Percentiles rank a stretch among this genome's conserved stretches.
phyloP scores from a whole-genome alignment of 352 stramenopile species.

The Globisporangium abappressorium region DNA sequence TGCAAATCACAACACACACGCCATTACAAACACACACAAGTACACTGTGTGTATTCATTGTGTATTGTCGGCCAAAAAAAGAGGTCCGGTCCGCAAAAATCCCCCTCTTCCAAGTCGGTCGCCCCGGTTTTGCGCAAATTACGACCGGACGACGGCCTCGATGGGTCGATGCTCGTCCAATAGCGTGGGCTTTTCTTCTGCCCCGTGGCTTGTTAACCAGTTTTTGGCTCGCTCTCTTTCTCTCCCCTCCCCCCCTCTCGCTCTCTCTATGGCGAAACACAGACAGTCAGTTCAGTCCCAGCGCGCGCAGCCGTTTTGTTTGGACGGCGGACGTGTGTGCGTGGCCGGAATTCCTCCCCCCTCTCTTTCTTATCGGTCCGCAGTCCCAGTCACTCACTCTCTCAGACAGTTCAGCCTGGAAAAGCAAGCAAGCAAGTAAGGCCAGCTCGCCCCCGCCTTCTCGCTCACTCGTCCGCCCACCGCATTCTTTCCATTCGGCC shows the following conservation, averaged over 20 bases:
- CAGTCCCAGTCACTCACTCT: conserved; percentile 8
- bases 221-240: background rate
- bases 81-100: conserved; percentile 1
- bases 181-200: background rate
- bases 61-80: background rate
- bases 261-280: conserved; percentile 9
- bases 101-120: background rate
- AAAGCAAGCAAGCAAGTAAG: background rate
- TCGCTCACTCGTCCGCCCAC: background rate
- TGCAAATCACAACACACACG: background rate
- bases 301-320: background rate
- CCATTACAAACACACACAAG: background rate
- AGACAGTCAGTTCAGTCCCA: conserved; percentile 11
- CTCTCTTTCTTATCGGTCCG: conserved; percentile 10
- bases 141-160: conserved; percentile 4
- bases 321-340: conserved; percentile 7
- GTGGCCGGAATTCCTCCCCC: conserved; percentile 1
- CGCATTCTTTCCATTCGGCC: conserved; percentile 1
- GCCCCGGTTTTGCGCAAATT: background rate
- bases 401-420: background rate
- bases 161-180: conserved; percentile 9
- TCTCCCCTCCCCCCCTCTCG: conserved; percentile 2
- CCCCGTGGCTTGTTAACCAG: background rate
- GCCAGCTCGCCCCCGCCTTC: background rate
- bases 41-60: background rate